Conservation (phyloP, 2,329 filamentous ascomycete genomes). For the Myriangium duriaei region DNA sequence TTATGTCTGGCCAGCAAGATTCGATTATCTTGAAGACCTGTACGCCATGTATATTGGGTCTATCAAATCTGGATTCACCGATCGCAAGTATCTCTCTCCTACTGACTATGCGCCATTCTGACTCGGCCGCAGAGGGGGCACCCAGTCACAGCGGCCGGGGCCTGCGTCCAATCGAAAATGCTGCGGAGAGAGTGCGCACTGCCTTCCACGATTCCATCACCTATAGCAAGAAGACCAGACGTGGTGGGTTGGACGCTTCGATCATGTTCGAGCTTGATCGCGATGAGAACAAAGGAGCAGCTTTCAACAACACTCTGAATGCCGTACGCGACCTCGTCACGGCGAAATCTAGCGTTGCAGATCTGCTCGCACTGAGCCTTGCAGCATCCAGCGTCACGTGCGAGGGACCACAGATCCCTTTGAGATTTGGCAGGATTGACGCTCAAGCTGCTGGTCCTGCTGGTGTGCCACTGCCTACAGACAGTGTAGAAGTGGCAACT, state of each 20-base stretch:
- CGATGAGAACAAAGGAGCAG: constrained; percentile 20
- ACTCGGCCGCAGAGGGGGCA: too few species aligned
- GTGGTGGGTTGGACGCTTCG: constrained; percentile 24
- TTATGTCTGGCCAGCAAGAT: too few species aligned
- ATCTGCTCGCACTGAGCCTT: constrained; percentile 22
- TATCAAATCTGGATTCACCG: too few species aligned
- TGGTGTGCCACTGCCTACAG: constrained; percentile 22
- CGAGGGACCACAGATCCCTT: constrained; percentile 20
- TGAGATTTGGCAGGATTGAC: constrained; percentile 23
- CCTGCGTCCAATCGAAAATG: too few species aligned
- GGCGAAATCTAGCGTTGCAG: constrained; percentile 18
- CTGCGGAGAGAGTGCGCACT: constrained; percentile 24
- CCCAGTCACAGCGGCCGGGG: too few species aligned
- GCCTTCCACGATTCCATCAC: constrained; percentile 26
- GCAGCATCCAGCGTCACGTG: constrained; percentile 22
- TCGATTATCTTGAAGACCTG: too few species aligned
- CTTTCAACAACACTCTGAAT: constrained; percentile 23
- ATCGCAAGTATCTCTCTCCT: too few species aligned
- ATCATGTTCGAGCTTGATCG: constrained; percentile 23
- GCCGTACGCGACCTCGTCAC: constrained; percentile 20
- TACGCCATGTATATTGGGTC: too few species aligned
- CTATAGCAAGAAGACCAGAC: constrained; percentile 18
- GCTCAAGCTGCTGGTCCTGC: constrained; percentile 15
- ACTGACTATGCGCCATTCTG: too few species aligned
- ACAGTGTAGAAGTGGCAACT: constrained; percentile 17